Evolutionary conservation across 352 stramenopile species (phyloP), one percentile per base, ranked within the genome.

Genomic region (Ophiocytium majus): DNA sequence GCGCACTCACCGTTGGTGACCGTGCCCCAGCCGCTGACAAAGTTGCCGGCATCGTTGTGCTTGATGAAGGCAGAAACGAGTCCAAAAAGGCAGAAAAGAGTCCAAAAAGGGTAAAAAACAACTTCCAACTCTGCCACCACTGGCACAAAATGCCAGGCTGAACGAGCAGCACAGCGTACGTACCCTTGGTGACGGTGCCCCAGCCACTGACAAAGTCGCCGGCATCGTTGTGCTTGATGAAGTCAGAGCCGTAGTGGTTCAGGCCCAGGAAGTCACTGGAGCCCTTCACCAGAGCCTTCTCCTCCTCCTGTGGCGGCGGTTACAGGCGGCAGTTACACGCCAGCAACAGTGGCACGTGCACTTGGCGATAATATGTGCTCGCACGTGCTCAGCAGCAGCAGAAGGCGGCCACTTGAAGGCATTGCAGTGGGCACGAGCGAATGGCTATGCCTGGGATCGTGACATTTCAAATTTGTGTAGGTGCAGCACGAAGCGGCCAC

Each of bases 191-290:
- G 43, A 57, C 43, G 14, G 43, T 57, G 43, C 43, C 43, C 43
- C 43, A 57, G 5, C 43, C 43, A 14, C 43, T 57, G 5, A 57
- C 43, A 57, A 57, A 57, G 43, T 57, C 43, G 43, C 43, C 43
- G 5, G 43, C 43, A 5, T 57, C 43, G 14, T 57, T 57, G 19
- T 71, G 31, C 37, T 83, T 43, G 81, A 83, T 57, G 79, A 92
- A 93, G 79, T 82, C 87, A 23, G 92, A 92, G 37, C 91, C 92
- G 89, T 98, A 98, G 89, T 97, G 94, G 90, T 98, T 98, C 0
- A 98, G 89, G 0, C 93, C 95, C 43, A 98, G 93, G 88, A 98
- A 98, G 86, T 98, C 95, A 35, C 88, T 91, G 80, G 92, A 96
- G 10, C 91, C 92, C 50, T 91, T 91, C 10, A 98, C 71, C 34